These are phyloP conservation scores for Zygotorulaspora sp. DNA, from an alignment of 805 yeast species.

Conservation along the genomic window DNA sequence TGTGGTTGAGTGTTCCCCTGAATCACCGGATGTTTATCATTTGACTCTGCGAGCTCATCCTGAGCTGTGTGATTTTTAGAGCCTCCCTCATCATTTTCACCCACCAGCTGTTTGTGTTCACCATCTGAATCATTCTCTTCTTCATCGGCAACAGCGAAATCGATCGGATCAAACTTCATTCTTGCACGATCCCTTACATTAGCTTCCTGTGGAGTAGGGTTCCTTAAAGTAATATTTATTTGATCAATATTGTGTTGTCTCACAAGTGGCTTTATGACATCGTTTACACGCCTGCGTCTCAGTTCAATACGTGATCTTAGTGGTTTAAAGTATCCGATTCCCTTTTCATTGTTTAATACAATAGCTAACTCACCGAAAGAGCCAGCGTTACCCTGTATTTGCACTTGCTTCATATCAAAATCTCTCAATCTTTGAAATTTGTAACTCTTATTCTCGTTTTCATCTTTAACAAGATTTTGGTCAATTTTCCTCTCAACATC, in stretches of 20 bases:
- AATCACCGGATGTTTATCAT: no score
- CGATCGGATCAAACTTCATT: constrained; percentile 67
- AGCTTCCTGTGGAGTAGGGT: constrained; percentile 59
- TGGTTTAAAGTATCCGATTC: constrained; percentile 72
- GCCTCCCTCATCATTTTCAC: constrained; percentile 7
- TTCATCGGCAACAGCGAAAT: constrained; percentile 40
- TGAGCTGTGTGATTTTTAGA: neutral
- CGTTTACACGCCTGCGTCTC: constrained; percentile 74
- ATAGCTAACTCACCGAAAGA: constrained; percentile 55
- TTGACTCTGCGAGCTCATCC: neutral
- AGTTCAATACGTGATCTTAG: constrained; percentile 71
- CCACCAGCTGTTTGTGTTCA: no score
- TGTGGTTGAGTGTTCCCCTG: no score
- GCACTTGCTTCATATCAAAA: constrained; percentile 63
- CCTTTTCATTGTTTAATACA: constrained; percentile 49
- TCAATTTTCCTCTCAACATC: constrained; percentile 38
- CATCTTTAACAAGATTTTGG: constrained; percentile 34
- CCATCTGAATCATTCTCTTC: constrained; percentile 18
- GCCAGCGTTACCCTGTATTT: constrained; percentile 25
- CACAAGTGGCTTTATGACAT: constrained; percentile 37
- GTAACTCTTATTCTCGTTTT: constrained; percentile 48
- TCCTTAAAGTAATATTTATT: constrained; percentile 52
- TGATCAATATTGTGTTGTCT: constrained; percentile 55
- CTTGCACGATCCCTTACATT: constrained; percentile 53
- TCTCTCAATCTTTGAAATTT: constrained; percentile 67